These are phyloP conservation scores for Podila horticola DNA, from an alignment of 192 early-diverging fungal genomes.

Conservation along the genomic window DNA sequence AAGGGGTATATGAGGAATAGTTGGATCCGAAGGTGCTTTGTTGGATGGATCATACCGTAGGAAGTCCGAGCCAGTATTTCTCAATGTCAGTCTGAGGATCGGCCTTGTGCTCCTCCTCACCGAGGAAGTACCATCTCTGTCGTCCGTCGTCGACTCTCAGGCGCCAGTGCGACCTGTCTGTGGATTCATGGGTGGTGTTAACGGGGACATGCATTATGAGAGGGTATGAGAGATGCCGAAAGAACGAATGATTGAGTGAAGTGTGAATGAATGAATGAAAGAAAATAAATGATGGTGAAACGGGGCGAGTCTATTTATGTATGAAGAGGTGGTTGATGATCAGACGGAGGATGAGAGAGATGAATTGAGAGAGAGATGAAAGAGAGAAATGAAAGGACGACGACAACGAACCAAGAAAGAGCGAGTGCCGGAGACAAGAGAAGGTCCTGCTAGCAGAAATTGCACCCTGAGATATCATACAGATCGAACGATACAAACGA, in stretches of 20 bases:
- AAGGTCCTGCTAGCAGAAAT: no score
- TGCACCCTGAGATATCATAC: no score
- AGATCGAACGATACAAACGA: no score
- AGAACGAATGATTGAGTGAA: slow-evolving; percentile 1
- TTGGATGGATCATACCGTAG: slow-evolving; percentile 47
- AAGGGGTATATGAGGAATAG: background rate
- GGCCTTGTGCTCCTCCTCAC: slow-evolving; percentile 55
- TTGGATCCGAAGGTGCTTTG: background rate
- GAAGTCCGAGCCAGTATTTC: slow-evolving; percentile 90
- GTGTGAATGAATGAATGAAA: slow-evolving; percentile 1
- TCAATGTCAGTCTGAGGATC: slow-evolving; percentile 86
- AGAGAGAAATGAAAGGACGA: background rate
- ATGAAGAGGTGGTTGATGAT: background rate
- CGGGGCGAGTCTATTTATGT: background rate
- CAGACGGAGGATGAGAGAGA: background rate
- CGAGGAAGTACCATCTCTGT: slow-evolving; percentile 93
- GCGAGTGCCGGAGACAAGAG: no score
- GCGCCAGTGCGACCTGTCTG: slow-evolving; percentile 90
- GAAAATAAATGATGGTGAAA: background rate
- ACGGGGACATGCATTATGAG: slow-evolving; percentile 2
- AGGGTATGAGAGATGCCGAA: background rate
- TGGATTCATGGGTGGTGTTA: slow-evolving; percentile 33
- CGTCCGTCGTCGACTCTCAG: slow-evolving; percentile 86
- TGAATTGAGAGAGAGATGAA: background rate
- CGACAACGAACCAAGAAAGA: no score